phyloP scores from a whole-genome alignment of 2,329 filamentous ascomycete species.

The Cladosporium sp. region DNA sequence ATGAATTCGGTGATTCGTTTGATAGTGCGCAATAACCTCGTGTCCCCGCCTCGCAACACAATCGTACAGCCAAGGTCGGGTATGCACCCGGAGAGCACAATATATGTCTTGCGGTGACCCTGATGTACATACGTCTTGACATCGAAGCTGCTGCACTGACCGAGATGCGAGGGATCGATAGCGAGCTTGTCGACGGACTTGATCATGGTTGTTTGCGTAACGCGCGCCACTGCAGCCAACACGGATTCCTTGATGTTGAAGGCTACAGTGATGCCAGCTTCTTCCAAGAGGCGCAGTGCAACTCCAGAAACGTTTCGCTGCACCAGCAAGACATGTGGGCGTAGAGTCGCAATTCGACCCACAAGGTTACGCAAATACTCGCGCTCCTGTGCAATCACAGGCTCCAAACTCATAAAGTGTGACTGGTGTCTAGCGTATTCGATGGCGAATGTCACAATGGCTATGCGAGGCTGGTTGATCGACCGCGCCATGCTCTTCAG shows the following conservation, averaged over 20 bases:
- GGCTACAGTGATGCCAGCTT: constrained; percentile 86
- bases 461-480: constrained; percentile 79
- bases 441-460: constrained; percentile 91
- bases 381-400: constrained; percentile 93
- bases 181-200: constrained; percentile 93
- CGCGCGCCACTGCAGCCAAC: constrained; percentile 89
- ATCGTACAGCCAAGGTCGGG: constrained; percentile 94
- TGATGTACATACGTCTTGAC: constrained; percentile 92
- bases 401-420: constrained; percentile 97
- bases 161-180: constrained; percentile 71
- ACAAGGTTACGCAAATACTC: constrained; percentile 92
- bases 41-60: constrained; percentile 78
- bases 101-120: constrained; percentile 87
- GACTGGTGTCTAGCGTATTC: constrained; percentile 92
- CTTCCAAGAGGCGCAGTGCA: constrained; percentile 82
- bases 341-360: constrained; percentile 81
- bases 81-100: constrained; percentile 87
- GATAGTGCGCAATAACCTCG: constrained; percentile 69
- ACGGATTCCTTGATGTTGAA: constrained; percentile 98
- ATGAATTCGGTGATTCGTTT: constrained; percentile 97
- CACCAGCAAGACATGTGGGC: constrained; percentile 83
- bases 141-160: constrained; percentile 83
- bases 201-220: constrained; percentile 87
- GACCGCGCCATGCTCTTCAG: constrained; percentile 93
- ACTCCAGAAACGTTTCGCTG: constrained; percentile 91